Base-by-base conservation (phyloP, 805 yeast species). In the Kazachstania bromeliacearum region DNA sequence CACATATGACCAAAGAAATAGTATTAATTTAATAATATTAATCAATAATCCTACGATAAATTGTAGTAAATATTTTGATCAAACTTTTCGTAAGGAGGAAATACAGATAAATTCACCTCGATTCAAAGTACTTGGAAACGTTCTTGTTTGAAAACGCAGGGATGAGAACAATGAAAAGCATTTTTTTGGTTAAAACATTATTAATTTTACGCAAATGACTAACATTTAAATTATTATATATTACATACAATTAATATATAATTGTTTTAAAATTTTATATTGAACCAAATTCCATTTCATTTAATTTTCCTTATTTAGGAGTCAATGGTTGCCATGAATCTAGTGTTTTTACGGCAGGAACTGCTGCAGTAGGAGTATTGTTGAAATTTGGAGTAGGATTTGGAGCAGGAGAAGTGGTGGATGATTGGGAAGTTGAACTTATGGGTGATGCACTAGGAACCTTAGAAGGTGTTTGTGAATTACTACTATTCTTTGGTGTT, bases 401-500 rank as follows among this genome's bases (percentile, higher is more conserved):
- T 19, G 16, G 26, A 7, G 12, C 18, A 15, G 21, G n/a, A 7
- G 16, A 6, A 32, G 5, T 24, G 8, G 26, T 16, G 7, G 28
- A 21, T 10, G 19, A 12, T 12, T 23, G 21, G 18, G 12, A 4
- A 18, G 8, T 22, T 12, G 12, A n/a, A 27, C 30, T 27, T 14
- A 7, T 27, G 30, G 13, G 30, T 12, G 12, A 8, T 12, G 30
- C 9, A 7, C 7, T 14, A 10, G 16, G 9, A 12, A 7, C 16
- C 7, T n/a, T 15, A 21, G 27, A 10, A 12, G 39, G 37, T 7
- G 39, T 14, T 4, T 37, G 36, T 7, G 39, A 30, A 3, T 18
- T 36, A 26, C 38, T 38, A 14, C 30, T 26, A 25, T 55, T 58
- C 41, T 46, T 61, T 18, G 67, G 67, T 4, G 58, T 55, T 30